Conservation (phyloP, 768 basidiomycete species). For the Tephrocybe sp. region DNA sequence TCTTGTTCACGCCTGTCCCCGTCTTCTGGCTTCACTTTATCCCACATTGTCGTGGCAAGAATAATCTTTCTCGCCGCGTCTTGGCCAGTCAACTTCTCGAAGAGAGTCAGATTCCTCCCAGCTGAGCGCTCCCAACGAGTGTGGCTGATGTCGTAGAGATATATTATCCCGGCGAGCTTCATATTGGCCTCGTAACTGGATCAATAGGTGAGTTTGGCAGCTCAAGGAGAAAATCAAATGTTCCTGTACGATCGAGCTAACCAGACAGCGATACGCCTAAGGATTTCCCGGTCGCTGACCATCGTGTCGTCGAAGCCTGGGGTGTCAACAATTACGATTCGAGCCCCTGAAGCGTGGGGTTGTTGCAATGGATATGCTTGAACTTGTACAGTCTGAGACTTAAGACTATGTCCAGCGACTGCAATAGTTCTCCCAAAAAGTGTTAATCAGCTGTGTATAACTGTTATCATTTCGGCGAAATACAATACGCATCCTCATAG, state of each 20-base stretch:
- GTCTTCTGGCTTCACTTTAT: conserved; percentile 28
- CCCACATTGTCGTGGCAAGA: conserved; percentile 47
- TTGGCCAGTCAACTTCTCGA: conserved; percentile 44
- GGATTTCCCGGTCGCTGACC: conserved; percentile 11
- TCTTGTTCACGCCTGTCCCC: conserved; percentile 35
- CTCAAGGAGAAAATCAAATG: background rate
- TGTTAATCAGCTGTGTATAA: conserved; percentile 2
- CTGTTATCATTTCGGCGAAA: background rate
- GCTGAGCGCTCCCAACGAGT: conserved; percentile 35
- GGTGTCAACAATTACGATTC: conserved; percentile 16
- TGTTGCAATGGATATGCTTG: background rate
- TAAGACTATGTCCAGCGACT: conserved; percentile 2
- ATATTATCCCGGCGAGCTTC: conserved; percentile 38
- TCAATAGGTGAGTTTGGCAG: background rate
- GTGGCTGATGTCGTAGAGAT: no score
- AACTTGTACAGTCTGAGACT: background rate
- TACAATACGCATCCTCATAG: background rate
- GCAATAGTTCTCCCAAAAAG: background rate
- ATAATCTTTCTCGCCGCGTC: conserved; percentile 39
- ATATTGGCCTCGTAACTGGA: conserved; percentile 19
- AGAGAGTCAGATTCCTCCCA: conserved; percentile 41
- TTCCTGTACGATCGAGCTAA: conserved; percentile 13
- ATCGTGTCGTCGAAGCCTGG: no score
- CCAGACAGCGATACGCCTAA: conserved; percentile 14
- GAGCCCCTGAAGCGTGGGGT: background rate